Base-by-base conservation (phyloP, 1,139 yeast genomes). In the Yamadazyma kanchanaburiensis region DNA sequence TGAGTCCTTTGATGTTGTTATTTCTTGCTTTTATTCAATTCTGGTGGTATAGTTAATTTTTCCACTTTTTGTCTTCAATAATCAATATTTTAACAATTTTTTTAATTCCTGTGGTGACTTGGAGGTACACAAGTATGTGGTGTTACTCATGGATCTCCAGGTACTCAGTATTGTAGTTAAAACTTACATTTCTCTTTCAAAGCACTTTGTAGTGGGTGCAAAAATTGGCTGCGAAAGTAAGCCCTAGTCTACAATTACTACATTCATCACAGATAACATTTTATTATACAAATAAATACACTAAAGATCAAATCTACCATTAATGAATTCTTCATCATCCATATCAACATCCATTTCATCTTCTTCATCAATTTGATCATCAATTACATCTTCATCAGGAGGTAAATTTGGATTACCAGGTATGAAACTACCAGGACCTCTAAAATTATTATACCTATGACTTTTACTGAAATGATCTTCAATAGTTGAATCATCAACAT, bases 401-500 rank as follows among this genome's bases (percentile, higher is more conserved):
- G 89, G 91, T 35, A 80, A 56, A 47, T 80, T 78, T 8, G 89
- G 88, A 52, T 83, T 77, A 4, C 88, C 87, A 4, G 87, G 85
- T 26, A 83, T 79, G 45, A 83, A 76, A 2, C 88, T 80, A 4
- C 88, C 88, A 13, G 77, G 77, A 32, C 76, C 80, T 40, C 67
- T 72, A 49, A 64, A 74, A 1, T 74, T 57, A 39, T 64, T 67
- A 38, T 67, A 64, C 33, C 73, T 52, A 42, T 60, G 66, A 12
- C 68, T 60, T 48, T 63, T 62, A 29, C 71, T 67, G 42, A 82
- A 81, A 53, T 83, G 87, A 45, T 87, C 95, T 47, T 87, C 95
- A 70, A 89, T 80, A 15, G 94, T 76, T n/a, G 94, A 83, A 43
- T 85, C 96, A 52, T 88, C 96, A 27, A 91, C 96, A 57, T 85